Evolutionary conservation across 1,284 basidiomycete genomes (phyloP), one percentile per base, ranked within the genome.

Genomic region (Ceratobasidium sp.): DNA sequence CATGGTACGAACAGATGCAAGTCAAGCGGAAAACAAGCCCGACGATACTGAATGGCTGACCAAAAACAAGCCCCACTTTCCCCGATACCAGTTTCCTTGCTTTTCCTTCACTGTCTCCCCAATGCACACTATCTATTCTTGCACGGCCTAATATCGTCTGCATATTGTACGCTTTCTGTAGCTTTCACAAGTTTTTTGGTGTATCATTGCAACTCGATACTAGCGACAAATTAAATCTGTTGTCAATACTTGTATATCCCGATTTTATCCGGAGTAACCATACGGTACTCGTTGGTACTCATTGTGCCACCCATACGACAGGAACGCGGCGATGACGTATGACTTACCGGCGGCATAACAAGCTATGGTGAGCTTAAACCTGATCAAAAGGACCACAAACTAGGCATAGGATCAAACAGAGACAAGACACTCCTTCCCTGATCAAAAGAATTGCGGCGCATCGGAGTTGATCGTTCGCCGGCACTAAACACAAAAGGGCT

Each of bases 141-240:
- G 50, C 60, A 64, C 36, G 25, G 46, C 46, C 58, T 60, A 62
- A 50, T 62, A 62, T 62, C 59, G 56, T 46, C 56, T 58, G 56
- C 56, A 58, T 58, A 57, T 41, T 64, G 60, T 64, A 64, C 60
- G 60, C 50, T 54, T 50, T 53, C 60, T 54, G 33, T 53, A 64
- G 60, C 60, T 49, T 53, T 57, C 44, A 54, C 52, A 57, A 67
- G 50, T 56, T 56, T 36, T 57, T 56, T 58, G 56, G 41, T 54
- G 60, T 64, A 64, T 64, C 21, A 64, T 64, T 64, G 60, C 60
- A 64, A 64, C 60, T 64, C 59, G 59, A 64, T 54, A 53, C 46
- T 54, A 62, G 59, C 59, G 49, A 53, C 60, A 53, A 64, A 53
- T 62, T 64, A 64, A 64, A 64, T 64, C 47, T 36, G 33, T 36